Base-by-base conservation (phyloP, 2,329 filamentous ascomycete species). In the Aspergillus jensenii region DNA sequence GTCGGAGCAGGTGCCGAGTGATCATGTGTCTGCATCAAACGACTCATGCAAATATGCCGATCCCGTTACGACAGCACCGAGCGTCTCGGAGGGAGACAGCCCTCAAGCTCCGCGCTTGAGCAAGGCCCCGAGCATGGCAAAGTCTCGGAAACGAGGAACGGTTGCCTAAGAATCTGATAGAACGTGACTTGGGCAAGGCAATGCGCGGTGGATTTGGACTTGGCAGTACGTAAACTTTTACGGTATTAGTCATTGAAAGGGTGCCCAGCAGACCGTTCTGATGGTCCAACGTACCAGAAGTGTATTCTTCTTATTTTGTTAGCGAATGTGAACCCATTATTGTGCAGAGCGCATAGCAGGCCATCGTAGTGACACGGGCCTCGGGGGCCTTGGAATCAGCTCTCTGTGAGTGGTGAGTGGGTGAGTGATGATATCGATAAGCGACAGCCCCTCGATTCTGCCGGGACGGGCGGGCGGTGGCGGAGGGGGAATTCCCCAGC, bases 401-500 rank as follows among this genome's bases (percentile, higher is more conserved):
- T 15, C 12, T 37, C 12, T 37, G 12, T 15, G 35, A 15, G 35
- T 37, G 35, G 35, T n/a, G 40, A 43, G 7, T 41, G 17, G 35
- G 39, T 12, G 40, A 43, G 15, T 2, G 8, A 4, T 44, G 31
- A 46, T 65, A 64, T 66, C 64, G 60, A 65, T 66, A 62, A 66
- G 58, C 54, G 43, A 45, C 35, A n/a, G 31, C 40, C 57, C 52
- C 62, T 61, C 61, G 15, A 56, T 66, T 71, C 67, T 71, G 70
- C 69, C 59, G 1, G 45, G 12, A 7, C 8, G 3, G 5, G 7
- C 17, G 54, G 67, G 67, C 71, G 71, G 71, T 72, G 62, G 68
- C 49, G 19, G 14, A 46, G 52, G 62, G 62, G 62, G 64, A 64
- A 53, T 44, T 33, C 50, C 71, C 70, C 53, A 68, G 72, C 52